Evolutionary conservation across 805 yeast species (phyloP), one percentile per base, ranked within the genome.

Genomic region (Tetrapisispora nanseiensis): DNA sequence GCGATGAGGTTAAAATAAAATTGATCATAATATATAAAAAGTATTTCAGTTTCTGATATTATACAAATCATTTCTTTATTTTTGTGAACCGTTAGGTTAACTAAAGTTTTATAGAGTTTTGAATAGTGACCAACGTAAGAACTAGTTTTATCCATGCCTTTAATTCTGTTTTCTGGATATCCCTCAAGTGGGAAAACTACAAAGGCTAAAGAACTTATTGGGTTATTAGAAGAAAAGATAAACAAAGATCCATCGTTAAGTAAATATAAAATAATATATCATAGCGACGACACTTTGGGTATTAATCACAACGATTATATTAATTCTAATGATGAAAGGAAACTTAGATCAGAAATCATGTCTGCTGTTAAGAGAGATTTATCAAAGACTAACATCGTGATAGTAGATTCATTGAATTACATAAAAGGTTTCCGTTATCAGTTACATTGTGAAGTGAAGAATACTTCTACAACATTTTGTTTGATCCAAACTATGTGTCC

Each of bases 401-500:
- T 92, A 15, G 69, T 92, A 41, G 98, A 92, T 59, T 76, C 92
- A 1, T 68, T 87, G 53, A 79, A 85, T 32, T 92, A 92, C 59
- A 92, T 92, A 54, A 92, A 92, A 57, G 98, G 98, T 0, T 87
- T 89, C 60, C 69, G 98, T 46, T 92, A 92, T 63, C 98, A 92
- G 62, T 68, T 92, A 41, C 87, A 78, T 60, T 89, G 97, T 62
- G 98, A 92, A 61, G 89, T 95, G 30, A 90, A 89, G 59, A 82
- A 86, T 1, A 68, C 79, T 22, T 71, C 78, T 15, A 87, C 97
- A 1, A 80, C 92, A 2, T 82, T 85, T 48, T 82, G 94, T 55
- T 83, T 89, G 30, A 68, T 90, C 2, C 89, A 90, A 47, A 80
- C 84, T 1, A 73, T 87, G 52, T 76, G 83, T 15, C 80, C 95